phyloP scores from a whole-genome alignment of 371 early-diverging fungal genomes.

The Entomophthora muscae region DNA sequence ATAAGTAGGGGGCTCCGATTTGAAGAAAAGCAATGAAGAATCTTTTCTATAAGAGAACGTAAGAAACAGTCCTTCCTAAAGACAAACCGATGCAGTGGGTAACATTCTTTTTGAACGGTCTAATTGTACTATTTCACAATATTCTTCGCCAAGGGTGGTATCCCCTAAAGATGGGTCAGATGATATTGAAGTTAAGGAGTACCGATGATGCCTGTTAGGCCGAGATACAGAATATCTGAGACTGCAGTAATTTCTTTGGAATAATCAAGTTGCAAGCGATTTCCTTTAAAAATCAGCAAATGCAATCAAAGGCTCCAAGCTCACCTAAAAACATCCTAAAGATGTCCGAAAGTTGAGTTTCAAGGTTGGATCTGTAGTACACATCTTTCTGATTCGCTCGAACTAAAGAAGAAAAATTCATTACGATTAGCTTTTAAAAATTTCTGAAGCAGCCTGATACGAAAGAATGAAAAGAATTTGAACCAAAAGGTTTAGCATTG shows the following conservation, averaged over 20 bases:
- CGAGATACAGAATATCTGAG: not conserved
- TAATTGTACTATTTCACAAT: not conserved
- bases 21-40: not conserved
- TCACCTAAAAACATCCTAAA: not conserved
- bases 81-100: not conserved
- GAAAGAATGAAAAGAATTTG: not conserved
- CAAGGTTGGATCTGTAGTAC: not conserved
- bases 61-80: too few relatives aligned
- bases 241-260: not conserved
- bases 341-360: not conserved
- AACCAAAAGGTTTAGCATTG: not conserved
- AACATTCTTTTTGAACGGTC: not conserved
- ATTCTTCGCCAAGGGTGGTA: slow-evolving; percentile 1
- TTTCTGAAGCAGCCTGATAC: not conserved
- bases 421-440: not conserved
- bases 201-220: not conserved
- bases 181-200: not conserved
- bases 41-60: not conserved
- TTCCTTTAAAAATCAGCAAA: slow-evolving; percentile 12
- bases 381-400: not conserved
- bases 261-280: slow-evolving; percentile 15
- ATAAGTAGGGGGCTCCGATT: not conserved
- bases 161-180: not conserved
- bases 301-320: not conserved
- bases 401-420: not conserved